Evolutionary conservation across 2,329 filamentous ascomycete genomes (phyloP), one percentile per base, ranked within the genome.

Genomic region (Colletotrichum acutatum): DNA sequence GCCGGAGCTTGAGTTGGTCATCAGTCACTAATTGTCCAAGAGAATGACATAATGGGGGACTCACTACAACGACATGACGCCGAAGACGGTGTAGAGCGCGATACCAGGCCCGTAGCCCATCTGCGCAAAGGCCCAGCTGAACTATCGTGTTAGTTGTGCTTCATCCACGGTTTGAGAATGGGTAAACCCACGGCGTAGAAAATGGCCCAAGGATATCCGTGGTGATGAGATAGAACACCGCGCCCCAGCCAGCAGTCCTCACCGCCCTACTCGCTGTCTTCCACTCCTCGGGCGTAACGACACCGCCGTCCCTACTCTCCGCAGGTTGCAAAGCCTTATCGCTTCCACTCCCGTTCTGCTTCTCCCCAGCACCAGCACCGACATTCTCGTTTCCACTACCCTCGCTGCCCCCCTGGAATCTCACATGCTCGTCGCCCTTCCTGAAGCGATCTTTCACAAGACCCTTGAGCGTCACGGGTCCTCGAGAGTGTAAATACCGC

Each of bases 191-290:
- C 76, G 82, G 82, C 11, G 83, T 80, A 26, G 82, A 83, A 65
- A 80, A 84, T 1, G 84, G 84, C 0, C 85, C 85, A 5, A 87
- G 77, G 59, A 87, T 84, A 72, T 87, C 85, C 1, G 85, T 87
- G 9, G 85, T 86, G 76, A 87, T 87, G 61, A 87, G 79, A 64
- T 86, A 87, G 75, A 88, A 88, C 53, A 84, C 80, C 37, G 84
- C 83, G 8, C 85, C 84, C 80, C 83, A 82, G 1, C 82, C 82
- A 0, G 86, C 86, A 0, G 86, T 88, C 7, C 86, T 80, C 65
- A 86, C 74, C 4, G 84, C 83, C 24, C 86, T 83, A 26, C 82
- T 83, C 2, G 86, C 86, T 64, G 84, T 84, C 26, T 79, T 79
- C 86, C 86, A 87, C 72, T 88, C 86, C 4, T 83, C 80, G 19